phyloP scores from a whole-genome alignment of 1,139 yeast species.

The Citeromyces hawaiiensis region DNA sequence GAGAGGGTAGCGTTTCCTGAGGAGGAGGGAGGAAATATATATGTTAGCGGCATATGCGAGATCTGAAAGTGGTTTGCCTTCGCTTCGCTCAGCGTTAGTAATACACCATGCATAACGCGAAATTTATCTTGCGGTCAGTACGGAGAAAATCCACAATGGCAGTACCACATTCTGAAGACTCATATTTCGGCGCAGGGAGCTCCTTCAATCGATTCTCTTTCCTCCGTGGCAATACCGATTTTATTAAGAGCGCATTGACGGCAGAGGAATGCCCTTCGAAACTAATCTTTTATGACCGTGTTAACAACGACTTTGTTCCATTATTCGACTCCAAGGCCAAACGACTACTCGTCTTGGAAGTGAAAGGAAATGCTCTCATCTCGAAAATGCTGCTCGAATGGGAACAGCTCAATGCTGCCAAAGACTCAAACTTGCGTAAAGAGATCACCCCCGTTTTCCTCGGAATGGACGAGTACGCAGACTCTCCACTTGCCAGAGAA shows the following conservation, averaged over 20 bases:
- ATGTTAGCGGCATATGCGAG: no score
- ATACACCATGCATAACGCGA: background rate
- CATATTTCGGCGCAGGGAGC: slow-evolving; percentile 15
- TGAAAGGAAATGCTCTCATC: slow-evolving; percentile 10
- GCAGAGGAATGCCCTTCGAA: slow-evolving; percentile 25
- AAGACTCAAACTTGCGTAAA: slow-evolving; percentile 7
- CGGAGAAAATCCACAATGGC: background rate
- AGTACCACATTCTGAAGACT: slow-evolving; percentile 7
- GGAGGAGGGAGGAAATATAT: no score
- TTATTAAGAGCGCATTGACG: slow-evolving; percentile 21
- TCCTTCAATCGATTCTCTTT: slow-evolving; percentile 72
- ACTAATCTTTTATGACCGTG: slow-evolving; percentile 18
- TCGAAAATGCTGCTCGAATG: slow-evolving; percentile 15
- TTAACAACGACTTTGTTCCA: background rate
- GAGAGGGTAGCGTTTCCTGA: no score
- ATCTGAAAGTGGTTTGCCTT: no score
- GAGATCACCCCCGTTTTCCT: slow-evolving; percentile 38
- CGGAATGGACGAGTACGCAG: slow-evolving; percentile 50
- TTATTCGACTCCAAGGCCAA: background rate
- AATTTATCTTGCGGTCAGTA: background rate
- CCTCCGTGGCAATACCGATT: slow-evolving; percentile 51
- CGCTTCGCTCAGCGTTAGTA: no score
- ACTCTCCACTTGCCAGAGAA: slow-evolving; percentile 12
- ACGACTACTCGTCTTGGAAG: slow-evolving; percentile 34
- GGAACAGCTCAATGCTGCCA: slow-evolving; percentile 12